Evolutionary conservation across 176 grass and related monocot genomes (phyloP).

Genomic region (Cenchrus americanus): DNA sequence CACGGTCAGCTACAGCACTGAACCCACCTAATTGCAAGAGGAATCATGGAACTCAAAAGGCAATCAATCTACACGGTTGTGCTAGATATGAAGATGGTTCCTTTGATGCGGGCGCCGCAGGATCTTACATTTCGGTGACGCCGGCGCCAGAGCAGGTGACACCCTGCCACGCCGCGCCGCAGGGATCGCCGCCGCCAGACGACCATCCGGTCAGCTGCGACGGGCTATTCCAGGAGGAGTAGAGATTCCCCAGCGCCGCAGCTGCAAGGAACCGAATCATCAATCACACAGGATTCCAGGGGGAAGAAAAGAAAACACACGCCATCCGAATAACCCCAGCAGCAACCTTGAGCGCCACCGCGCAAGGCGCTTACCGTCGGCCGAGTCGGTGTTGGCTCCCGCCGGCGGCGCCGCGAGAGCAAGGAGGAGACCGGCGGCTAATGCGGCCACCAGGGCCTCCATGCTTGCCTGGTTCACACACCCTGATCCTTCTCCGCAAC

Average conservation of each 20-base stretch:
- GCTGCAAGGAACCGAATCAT: conserved; percentile 53
- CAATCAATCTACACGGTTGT: background rate
- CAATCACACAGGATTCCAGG: background rate
- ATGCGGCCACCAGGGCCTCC: conserved; percentile 46
- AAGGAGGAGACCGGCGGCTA: conserved; percentile 43
- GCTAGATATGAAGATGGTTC: conserved; percentile 8
- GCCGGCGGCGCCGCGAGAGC: conserved; percentile 31
- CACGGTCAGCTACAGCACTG: background rate
- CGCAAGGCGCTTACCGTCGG: conserved; percentile 39
- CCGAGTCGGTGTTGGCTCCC: conserved; percentile 45
- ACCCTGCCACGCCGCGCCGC: conserved; percentile 84
- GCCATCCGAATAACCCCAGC: conserved; percentile 20
- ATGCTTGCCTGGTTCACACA: conserved; percentile 12
- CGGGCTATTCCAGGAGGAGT: conserved; percentile 81
- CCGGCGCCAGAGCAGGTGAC: conserved; percentile 81
- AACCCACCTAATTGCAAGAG: conserved; percentile 5
- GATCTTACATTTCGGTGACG: conserved; percentile 85
- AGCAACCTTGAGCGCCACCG: background rate
- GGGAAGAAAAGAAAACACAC: background rate
- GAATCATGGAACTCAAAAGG: conserved; percentile 18
- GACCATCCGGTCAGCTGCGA: conserved; percentile 84
- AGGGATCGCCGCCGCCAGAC: conserved; percentile 77
- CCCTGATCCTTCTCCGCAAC: conserved; percentile 13
- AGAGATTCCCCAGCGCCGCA: conserved; percentile 82
- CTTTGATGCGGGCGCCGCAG: conserved; percentile 4